Evolutionary conservation across 352 stramenopile species (phyloP).

Genomic region (Phytophthora nicotianae): DNA sequence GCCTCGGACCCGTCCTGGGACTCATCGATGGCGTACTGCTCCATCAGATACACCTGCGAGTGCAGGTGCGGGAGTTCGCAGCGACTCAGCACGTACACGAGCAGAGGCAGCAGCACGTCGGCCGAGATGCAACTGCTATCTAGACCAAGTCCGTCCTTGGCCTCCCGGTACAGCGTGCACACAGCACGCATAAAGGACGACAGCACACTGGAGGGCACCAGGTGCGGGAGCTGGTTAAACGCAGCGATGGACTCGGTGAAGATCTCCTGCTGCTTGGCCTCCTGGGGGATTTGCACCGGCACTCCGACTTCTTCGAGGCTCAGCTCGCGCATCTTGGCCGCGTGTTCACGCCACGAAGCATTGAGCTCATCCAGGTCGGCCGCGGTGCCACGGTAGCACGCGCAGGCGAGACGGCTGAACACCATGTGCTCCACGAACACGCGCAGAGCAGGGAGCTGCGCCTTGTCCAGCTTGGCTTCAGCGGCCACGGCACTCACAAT

Average conservation of each 20-base stretch:
- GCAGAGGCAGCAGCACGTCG: conserved; percentile 75
- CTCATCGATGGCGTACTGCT: conserved; percentile 75
- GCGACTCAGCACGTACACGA: conserved; percentile 78
- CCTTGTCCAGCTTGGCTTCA: conserved; percentile 40
- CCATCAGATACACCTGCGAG: conserved; percentile 80
- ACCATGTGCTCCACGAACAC: conserved; percentile 81
- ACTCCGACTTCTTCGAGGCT: conserved; percentile 63
- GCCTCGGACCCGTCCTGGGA: conserved; percentile 75
- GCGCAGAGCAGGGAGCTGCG: conserved; percentile 33
- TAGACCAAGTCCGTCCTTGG: conserved; percentile 48
- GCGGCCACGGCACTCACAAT: conserved; percentile 57
- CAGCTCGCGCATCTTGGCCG: conserved; percentile 45
- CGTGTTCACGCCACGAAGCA: conserved; percentile 62
- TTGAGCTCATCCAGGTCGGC: conserved; percentile 77
- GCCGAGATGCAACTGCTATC: conserved; percentile 67
- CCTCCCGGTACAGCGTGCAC: conserved; percentile 71
- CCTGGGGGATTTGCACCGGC: conserved; percentile 39
- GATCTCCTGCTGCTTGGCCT: conserved; percentile 30
- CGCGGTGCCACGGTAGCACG: conserved; percentile 60
- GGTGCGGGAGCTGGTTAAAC: conserved; percentile 71
- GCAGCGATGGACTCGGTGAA: conserved; percentile 67
- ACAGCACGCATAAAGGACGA: conserved; percentile 65
- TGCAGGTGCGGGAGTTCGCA: conserved; percentile 74
- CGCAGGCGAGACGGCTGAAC: conserved; percentile 66
- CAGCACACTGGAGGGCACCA: conserved; percentile 75